Conservation (phyloP, 2,329 filamentous ascomycete genomes). For the Coniochaeta ligniaria region DNA sequence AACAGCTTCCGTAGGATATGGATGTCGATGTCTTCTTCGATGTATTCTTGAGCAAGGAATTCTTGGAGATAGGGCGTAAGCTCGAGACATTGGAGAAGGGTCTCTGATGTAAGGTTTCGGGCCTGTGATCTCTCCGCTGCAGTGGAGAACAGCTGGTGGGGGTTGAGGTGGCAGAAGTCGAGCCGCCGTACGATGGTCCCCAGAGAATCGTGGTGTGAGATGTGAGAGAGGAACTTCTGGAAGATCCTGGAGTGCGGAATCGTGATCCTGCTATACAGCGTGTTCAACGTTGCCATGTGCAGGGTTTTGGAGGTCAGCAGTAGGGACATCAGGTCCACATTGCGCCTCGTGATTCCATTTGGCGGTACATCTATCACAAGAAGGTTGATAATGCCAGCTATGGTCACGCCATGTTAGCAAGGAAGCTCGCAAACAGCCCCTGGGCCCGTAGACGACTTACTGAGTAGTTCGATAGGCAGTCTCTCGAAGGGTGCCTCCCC, state of each 20-base stretch:
- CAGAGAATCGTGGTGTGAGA: constrained; percentile 58
- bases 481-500: constrained; percentile 55
- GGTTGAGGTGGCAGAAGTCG: constrained; percentile 83
- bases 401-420: constrained; percentile 1
- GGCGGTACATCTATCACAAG: constrained; percentile 66
- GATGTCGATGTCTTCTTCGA: constrained; percentile 68
- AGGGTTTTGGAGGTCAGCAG: constrained; percentile 69
- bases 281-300: constrained; percentile 64
- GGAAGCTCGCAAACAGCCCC: background rate
- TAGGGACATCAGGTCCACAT: constrained; percentile 70
- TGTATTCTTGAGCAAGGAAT: constrained; percentile 73
- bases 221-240: constrained; percentile 68
- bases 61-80: constrained; percentile 69
- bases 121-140: constrained; percentile 68
- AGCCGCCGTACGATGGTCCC: constrained; percentile 71
- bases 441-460: constrained; percentile 39
- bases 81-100: constrained; percentile 63
- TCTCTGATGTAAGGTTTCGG: constrained; percentile 68
- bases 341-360: constrained; percentile 70
- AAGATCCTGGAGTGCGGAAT: constrained; percentile 80
- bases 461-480: constrained; percentile 63
- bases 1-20: constrained; percentile 65
- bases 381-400: constrained; percentile 67
- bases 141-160: constrained; percentile 67
- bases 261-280: constrained; percentile 72